Evolutionary conservation across 176 grass and related monocot genomes (phyloP).

Genomic region (Oryza meridionalis): DNA sequence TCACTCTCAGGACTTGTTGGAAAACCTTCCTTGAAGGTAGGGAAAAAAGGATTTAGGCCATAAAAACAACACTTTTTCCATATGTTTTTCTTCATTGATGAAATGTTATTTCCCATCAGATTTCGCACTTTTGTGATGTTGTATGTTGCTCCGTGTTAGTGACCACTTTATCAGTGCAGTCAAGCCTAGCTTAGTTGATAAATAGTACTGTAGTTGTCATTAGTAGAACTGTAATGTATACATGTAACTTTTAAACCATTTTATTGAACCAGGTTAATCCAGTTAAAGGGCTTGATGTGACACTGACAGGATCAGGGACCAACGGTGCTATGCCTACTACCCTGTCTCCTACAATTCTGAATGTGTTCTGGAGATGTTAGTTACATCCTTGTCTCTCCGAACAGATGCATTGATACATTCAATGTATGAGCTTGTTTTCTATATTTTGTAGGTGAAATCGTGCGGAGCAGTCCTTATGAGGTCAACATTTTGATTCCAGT

Average conservation of each 20-base stretch:
- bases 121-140: conserved; percentile 16
- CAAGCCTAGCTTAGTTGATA: background rate
- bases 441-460: conserved; percentile 73
- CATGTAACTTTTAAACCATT: conserved; percentile 22
- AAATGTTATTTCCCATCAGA: background rate
- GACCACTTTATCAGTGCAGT: background rate
- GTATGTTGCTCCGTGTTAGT: background rate
- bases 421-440: conserved; percentile 27
- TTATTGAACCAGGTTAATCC: conserved; percentile 70
- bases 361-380: conserved; percentile 89
- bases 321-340: conserved; percentile 66
- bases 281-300: conserved; percentile 65
- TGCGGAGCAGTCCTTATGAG: conserved; percentile 63
- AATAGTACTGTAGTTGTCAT: background rate
- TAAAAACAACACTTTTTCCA: background rate
- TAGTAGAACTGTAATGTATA: conserved; percentile 11
- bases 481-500: conserved; percentile 73
- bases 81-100: conserved; percentile 6
- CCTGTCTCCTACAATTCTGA: conserved; percentile 83
- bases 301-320: conserved; percentile 66
- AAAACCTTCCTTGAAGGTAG: conserved; percentile 77
- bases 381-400: conserved; percentile 21
- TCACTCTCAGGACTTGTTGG: conserved; percentile 65
- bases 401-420: conserved; percentile 15
- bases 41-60: background rate